Evolutionary conservation across 305 asterid species (phyloP), one percentile per base, ranked within the genome.

Genomic region (Fraxinus nigra): DNA sequence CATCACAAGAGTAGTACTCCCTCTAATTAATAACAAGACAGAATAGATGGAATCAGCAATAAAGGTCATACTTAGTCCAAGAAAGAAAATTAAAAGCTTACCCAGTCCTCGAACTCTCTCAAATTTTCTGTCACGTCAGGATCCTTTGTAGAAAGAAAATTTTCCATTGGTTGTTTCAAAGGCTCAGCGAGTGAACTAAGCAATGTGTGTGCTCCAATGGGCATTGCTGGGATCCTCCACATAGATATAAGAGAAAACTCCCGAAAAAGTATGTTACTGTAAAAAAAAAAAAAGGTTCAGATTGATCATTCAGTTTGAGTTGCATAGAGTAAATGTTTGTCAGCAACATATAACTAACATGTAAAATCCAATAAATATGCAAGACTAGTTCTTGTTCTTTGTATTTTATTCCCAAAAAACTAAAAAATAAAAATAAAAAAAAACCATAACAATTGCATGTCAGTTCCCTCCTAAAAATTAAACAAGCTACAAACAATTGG

Each of bases 161-260:
- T 84, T 85, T 92, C 97, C 79, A 92, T 80, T 75, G 88, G 90
- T 80, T 91, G 95, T 87, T 96, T 96, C 94, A 96, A 88, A 77
- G 98, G 99, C 88, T 96, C 99, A 33, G 99, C 98, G 81, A 97
- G 99, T 85, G 93, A 91, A 87, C 99, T 91, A 80, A 97, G 97
- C 83, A 97, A 89, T 20, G 93, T 89, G 89, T 97, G 99, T 72
- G 98, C 97, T 79, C 99, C 99, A 85, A 88, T 90, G 67, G 99
- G 98, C 88, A 92, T 86, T 78, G 95, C 93, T 69, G 99, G 97
- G 81, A 93, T 93, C 88, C 99, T 92, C 99, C 99, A 93, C 98
- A 94, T 93, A 59, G 98, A 94, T 72, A 93, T 93, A 84, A 97
- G 96, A 80, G 99, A 95, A 78, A 97, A 97, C 87, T 97, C 99